Percentiles rank a stretch among this genome's conserved stretches.
Conservation (phyloP, 2,329 filamentous ascomycete genomes). For the Aspergillus tamarii region DNA sequence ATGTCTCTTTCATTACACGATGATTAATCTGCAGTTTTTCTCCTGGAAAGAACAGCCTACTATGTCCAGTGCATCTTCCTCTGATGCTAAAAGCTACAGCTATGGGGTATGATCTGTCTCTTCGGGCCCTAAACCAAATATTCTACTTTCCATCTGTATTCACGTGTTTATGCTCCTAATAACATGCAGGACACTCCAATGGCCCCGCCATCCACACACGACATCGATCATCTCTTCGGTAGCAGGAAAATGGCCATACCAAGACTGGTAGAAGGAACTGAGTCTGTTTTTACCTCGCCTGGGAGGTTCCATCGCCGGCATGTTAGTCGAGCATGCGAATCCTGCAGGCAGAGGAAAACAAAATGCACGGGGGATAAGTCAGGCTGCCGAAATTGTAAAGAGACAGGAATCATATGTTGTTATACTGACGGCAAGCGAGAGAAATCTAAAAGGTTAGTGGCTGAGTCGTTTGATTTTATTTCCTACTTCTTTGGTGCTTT, state of each 20-base stretch:
- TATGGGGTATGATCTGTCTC: constrained; percentile 28
- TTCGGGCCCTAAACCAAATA: background rate
- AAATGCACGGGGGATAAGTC: constrained; percentile 51
- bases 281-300: constrained; percentile 37
- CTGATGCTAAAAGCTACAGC: constrained; percentile 35
- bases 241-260: constrained; percentile 42
- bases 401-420: constrained; percentile 47
- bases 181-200: constrained; percentile 29
- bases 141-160: background rate
- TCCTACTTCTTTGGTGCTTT: background rate
- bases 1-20: constrained; percentile 18
- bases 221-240: constrained; percentile 23
- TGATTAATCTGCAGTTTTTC: constrained; percentile 33
- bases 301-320: constrained; percentile 42
- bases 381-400: constrained; percentile 47
- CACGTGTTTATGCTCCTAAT: background rate
- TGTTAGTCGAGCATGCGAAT: constrained; percentile 47
- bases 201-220: constrained; percentile 21
- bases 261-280: constrained; percentile 37
- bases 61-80: constrained; percentile 34
- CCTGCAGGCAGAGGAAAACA: constrained; percentile 50
- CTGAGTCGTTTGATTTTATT: too few species aligned
- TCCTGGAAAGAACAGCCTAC: constrained; percentile 36
- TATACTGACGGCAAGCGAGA: constrained; percentile 52
- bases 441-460: constrained; percentile 46